These are phyloP conservation scores for Quercus parvula DNA, from an alignment of 306 rosid species.

Conservation along the genomic window DNA sequence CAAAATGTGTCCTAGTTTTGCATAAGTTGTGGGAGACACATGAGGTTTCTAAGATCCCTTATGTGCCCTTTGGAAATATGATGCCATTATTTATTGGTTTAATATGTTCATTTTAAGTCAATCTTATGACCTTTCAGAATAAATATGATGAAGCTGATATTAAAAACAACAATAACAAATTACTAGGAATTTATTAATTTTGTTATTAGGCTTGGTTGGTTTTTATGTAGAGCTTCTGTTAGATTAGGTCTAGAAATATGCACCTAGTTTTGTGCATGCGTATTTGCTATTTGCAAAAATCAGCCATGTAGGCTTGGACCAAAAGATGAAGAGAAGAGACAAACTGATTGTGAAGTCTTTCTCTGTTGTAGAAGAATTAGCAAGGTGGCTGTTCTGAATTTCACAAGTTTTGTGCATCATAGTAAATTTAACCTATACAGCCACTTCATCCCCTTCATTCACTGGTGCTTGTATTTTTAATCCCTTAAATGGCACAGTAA, in stretches of 20 bases:
- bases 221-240: neutral
- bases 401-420: neutral
- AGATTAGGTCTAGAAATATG: neutral
- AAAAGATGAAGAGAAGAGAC: neutral
- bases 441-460: neutral
- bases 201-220: neutral
- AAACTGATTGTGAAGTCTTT: neutral
- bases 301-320: neutral
- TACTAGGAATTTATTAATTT: neutral
- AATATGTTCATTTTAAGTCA: too few relatives aligned
- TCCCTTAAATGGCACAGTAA: neutral
- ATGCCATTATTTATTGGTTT: too few relatives aligned
- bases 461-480: neutral
- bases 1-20: neutral
- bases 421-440: neutral
- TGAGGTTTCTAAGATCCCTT: neutral
- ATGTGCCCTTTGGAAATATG: neutral
- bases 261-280: neutral
- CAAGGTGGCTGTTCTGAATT: neutral
- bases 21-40: neutral
- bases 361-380: neutral
- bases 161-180: too few relatives aligned
- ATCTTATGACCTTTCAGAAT: too few relatives aligned
- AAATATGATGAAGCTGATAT: too few relatives aligned
- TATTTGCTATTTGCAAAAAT: neutral